phyloP scores from a whole-genome alignment of 208 protist species.

The Zelonia costaricensis region DNA sequence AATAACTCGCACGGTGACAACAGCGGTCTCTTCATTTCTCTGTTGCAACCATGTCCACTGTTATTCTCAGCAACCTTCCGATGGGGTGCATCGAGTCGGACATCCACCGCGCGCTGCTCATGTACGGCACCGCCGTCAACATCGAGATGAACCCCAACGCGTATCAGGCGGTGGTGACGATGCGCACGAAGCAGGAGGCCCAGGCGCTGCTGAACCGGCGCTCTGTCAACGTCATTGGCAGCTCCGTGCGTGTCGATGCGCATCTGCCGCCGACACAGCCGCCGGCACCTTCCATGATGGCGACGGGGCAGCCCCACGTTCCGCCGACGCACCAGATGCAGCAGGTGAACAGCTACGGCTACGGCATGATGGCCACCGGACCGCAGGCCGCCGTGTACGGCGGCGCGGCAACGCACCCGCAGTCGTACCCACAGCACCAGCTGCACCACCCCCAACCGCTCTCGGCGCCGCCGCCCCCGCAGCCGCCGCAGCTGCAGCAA shows the following conservation, averaged over 20 bases:
- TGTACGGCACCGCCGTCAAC: conserved; percentile 69
- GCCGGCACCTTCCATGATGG: conserved; percentile 1
- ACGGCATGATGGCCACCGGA: no score
- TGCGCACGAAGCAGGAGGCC: conserved; percentile 74
- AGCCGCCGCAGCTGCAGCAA: background rate
- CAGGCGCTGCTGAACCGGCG: conserved; percentile 62
- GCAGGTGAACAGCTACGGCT: conserved; percentile 4
- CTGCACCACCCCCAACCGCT: conserved; percentile 7
- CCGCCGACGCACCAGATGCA: background rate
- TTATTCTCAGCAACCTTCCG: conserved; percentile 74
- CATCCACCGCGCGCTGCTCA: conserved; percentile 73
- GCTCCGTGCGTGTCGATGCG: conserved; percentile 60
- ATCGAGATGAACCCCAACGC: conserved; percentile 47
- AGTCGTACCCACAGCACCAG: background rate
- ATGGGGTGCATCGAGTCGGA: conserved; percentile 69
- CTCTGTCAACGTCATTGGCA: conserved; percentile 73
- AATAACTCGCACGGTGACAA: no score
- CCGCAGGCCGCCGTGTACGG: no score
- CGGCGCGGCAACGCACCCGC: background rate
- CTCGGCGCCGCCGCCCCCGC: background rate
- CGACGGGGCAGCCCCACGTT: conserved; percentile 3
- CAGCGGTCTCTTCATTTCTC: no score
- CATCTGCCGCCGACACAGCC: conserved; percentile 3
- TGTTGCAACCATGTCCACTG: conserved; percentile 55
- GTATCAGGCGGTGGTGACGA: conserved; percentile 72